Evolutionary conservation across 1,139 yeast species (phyloP), one percentile per base, ranked within the genome.

Genomic region (Lodderomyces metapsilosis): DNA sequence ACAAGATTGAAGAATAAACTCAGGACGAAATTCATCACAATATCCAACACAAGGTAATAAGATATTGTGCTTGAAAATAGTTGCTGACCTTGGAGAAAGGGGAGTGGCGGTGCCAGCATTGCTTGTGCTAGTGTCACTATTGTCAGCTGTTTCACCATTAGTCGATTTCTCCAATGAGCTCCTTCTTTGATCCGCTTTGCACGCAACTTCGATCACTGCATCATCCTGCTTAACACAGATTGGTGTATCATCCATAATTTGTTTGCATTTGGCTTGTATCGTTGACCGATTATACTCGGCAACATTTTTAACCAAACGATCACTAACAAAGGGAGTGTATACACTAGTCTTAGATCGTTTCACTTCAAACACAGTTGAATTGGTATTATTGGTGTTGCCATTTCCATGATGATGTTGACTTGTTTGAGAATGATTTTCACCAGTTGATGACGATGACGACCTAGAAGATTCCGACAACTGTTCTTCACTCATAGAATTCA

Each of bases 21-120:
- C 82, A 0, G 82, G 78, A 39, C 80, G 58, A 50, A 66, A 78
- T 45, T 75, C 78, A 32, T 76, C 79, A 4, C 71, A 59, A 48
- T 71, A 78, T 5, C 82, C 82, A 4, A 72, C 74, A 42, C 63
- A 57, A 0, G 79, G 70, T 8, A 67, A 59, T 32, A 74, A 52
- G n/a, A 53, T 50, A 37, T 51, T 54, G 38, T 50, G 55, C 23
- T 55, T 52, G 15, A 52, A 50, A 17, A 58, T 50, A 3, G 52
- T 18, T 25, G 34, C 34, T 15, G 36, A 30, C 8, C 24, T 34
- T 5, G 28, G 25, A 4, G 16, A 5, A 8, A 20, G 8, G 22
- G 22, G 8, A 8, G 7, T 20, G 5, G 5, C 8, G 22, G 22
- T 20, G 22, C 8, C 8, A 8, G 22, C n/a, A n/a, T 20, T 20